Percentiles rank a stretch among this genome's conserved stretches.
Evolutionary conservation across 371 early-diverging fungal species (phyloP).

Genomic region (Mortierella sp.): DNA sequence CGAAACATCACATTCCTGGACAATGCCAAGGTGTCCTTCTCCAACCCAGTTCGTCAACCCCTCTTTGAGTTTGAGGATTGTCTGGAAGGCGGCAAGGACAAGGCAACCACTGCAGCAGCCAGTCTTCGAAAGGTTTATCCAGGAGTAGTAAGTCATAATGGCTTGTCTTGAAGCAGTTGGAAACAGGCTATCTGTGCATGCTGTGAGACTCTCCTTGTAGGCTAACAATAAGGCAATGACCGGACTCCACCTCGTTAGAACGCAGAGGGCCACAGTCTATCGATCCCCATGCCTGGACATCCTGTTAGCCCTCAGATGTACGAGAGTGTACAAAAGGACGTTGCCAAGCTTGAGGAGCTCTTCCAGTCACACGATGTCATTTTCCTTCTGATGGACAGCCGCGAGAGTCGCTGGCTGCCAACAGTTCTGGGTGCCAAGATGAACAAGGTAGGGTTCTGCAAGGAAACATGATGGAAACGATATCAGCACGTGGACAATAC

Average conservation of each 20-base stretch:
- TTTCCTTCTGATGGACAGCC: constrained; percentile 92
- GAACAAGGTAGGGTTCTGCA: constrained; percentile 70
- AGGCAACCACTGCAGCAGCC: constrained; percentile 89
- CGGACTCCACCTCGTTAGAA: constrained; percentile 55
- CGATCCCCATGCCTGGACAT: constrained; percentile 98
- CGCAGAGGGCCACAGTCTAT: constrained; percentile 72
- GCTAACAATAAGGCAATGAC: background rate
- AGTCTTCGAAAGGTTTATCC: constrained; percentile 82
- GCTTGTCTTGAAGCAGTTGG: too few relatives aligned
- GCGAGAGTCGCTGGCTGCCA: constrained; percentile 97
- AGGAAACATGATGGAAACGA: too few relatives aligned
- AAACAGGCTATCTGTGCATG: too few relatives aligned
- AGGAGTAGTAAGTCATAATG: constrained; percentile 73
- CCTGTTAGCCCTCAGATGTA: constrained; percentile 56
- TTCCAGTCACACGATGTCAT: constrained; percentile 84
- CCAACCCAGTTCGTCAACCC: constrained; percentile 96
- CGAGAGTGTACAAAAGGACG: constrained; percentile 60
- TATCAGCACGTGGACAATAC: too few relatives aligned
- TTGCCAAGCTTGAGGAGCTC: constrained; percentile 66
- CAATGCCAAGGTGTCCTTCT: constrained; percentile 90
- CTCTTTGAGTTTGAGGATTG: constrained; percentile 91
- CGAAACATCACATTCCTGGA: constrained; percentile 95
- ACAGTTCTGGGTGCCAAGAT: constrained; percentile 79
- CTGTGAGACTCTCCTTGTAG: background rate
- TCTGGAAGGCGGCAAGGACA: constrained; percentile 83